Evolutionary conservation across 106 monocot species (phyloP).

Genomic region (Agapanthus africanus): DNA sequence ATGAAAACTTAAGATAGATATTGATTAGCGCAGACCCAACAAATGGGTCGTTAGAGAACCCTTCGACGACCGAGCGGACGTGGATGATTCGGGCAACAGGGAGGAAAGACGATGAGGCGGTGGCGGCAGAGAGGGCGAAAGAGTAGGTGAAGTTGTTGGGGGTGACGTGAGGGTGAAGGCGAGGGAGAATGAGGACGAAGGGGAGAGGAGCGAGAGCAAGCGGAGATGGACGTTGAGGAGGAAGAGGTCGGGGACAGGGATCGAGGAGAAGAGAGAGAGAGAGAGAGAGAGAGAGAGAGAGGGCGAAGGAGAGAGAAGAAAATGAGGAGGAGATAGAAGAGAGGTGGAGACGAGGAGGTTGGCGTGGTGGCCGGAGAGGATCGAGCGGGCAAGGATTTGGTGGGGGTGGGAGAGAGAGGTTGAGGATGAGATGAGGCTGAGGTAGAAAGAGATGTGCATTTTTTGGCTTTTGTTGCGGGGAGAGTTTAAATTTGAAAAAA

Average conservation of each 20-base stretch:
- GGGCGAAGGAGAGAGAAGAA: conserved; percentile 3
- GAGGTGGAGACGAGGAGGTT: conserved; percentile 44
- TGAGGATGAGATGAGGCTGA: conserved; percentile 35
- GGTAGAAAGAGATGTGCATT: too few species aligned
- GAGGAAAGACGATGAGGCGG: conserved; percentile 10
- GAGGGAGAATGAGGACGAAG: conserved; percentile 34
- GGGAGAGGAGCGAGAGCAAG: conserved; percentile 12
- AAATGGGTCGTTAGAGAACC: conserved; percentile 38
- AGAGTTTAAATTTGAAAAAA: too few species aligned
- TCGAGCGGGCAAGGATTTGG: conserved; percentile 50
- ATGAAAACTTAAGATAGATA: conserved; percentile 41
- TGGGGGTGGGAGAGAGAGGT: conserved; percentile 36
- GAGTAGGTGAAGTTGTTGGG: conserved; percentile 43
- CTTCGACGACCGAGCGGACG: conserved; percentile 25
- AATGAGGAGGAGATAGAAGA: conserved; percentile 44
- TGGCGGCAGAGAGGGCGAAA: conserved; percentile 27
- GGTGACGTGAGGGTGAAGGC: conserved; percentile 22
- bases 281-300: conserved; percentile 33
- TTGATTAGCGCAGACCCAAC: conserved; percentile 43
- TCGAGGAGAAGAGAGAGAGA: conserved; percentile 37
- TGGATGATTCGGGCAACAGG: conserved; percentile 32
- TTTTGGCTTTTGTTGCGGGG: too few species aligned
- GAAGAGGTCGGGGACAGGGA: conserved; percentile 60
- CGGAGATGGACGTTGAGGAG: conserved; percentile 24
- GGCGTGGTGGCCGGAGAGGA: conserved; percentile 42